A percentile compares a stretch with the other conserved stretches of the same genome.
These are phyloP conservation scores for Auriscalpium microsporum DNA, from an alignment of 768 basidiomycete genomes.

Conservation along the genomic window DNA sequence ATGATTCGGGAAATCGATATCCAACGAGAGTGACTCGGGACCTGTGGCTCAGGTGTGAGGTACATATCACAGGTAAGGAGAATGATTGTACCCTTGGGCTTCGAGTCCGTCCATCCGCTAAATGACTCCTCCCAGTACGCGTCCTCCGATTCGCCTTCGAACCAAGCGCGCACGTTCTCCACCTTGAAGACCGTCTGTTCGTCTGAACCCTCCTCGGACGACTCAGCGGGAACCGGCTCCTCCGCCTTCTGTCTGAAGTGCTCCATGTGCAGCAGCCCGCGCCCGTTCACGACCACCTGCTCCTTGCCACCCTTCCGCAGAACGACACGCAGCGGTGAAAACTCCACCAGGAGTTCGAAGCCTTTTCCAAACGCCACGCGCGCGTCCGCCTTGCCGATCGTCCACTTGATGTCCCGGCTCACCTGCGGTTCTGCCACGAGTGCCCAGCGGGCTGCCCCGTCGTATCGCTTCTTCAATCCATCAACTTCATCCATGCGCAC, in stretches of 20 bases:
- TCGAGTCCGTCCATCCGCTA: slow-evolving; percentile 80
- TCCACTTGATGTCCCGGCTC: slow-evolving; percentile 56
- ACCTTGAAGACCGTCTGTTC: slow-evolving; percentile 46
- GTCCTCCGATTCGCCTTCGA: slow-evolving; percentile 80
- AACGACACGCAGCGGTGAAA: slow-evolving; percentile 67
- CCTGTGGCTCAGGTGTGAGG: slow-evolving; percentile 40
- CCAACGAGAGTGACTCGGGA: slow-evolving; percentile 87
- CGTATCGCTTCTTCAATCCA: slow-evolving; percentile 75
- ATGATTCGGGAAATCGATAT: slow-evolving; percentile 89
- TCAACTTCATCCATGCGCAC: slow-evolving; percentile 86
- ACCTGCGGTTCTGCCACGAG: slow-evolving; percentile 64
- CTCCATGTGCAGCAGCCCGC: slow-evolving; percentile 93
- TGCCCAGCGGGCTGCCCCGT: slow-evolving; percentile 89
- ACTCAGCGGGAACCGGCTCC: slow-evolving; percentile 34
- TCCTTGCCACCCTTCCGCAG: slow-evolving; percentile 68
- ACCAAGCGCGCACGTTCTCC: slow-evolving; percentile 64
- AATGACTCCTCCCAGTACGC: slow-evolving; percentile 89
- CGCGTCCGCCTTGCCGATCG: slow-evolving; percentile 52
- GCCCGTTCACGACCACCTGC: slow-evolving; percentile 84
- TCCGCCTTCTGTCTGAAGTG: slow-evolving; percentile 75
- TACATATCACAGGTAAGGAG: not conserved
- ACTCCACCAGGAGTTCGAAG: slow-evolving; percentile 60
- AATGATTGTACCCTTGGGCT: slow-evolving; percentile 74
- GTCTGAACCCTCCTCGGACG: slow-evolving; percentile 30
- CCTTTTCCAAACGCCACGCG: slow-evolving; percentile 53